These are phyloP conservation scores for Pseudonitzschia multiseries DNA, from an alignment of 108 stramenopile species.

Conservation along the genomic window DNA sequence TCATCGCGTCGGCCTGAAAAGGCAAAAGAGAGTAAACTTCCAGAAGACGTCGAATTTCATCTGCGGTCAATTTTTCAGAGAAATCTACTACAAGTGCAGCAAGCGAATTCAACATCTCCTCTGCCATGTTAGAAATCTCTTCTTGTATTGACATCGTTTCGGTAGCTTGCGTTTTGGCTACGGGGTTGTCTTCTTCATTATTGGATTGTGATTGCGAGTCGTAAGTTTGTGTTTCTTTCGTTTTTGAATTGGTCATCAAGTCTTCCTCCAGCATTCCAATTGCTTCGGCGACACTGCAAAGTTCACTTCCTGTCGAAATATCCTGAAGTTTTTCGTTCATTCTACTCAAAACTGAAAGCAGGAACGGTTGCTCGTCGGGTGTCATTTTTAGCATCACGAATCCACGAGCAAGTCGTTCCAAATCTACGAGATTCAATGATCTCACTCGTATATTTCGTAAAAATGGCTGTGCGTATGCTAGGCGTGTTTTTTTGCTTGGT, in stretches of 20 bases:
- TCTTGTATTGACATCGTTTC: not conserved
- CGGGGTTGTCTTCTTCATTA: not conserved
- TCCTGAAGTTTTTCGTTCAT: constrained; percentile 10
- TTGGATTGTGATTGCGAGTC: not conserved
- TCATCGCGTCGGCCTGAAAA: constrained; percentile 38
- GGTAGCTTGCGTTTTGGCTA: not conserved
- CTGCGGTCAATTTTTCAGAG: constrained; percentile 14
- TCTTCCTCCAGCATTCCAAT: constrained; percentile 22
- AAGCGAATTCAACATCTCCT: constrained; percentile 8
- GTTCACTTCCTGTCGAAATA: not conserved
- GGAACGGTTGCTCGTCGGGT: constrained; percentile 16
- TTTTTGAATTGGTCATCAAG: constrained; percentile 3
- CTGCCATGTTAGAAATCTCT: constrained; percentile 2
- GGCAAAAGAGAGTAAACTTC: constrained; percentile 36
- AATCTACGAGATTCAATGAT: constrained; percentile 7
- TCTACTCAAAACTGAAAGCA: constrained; percentile 16
- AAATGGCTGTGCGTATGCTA: constrained; percentile 23
- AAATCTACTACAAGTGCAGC: not conserved
- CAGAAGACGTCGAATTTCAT: constrained; percentile 36
- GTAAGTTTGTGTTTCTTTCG: not conserved
- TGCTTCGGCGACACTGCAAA: constrained; percentile 27
- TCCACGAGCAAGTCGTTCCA: constrained; percentile 26
- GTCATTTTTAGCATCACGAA: constrained; percentile 26
- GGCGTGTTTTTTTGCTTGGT: constrained; percentile 36
- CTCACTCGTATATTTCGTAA: constrained; percentile 19